These are phyloP conservation scores for Candida wancherniae DNA, from an alignment of 805 yeast genomes.

Conservation along the genomic window DNA sequence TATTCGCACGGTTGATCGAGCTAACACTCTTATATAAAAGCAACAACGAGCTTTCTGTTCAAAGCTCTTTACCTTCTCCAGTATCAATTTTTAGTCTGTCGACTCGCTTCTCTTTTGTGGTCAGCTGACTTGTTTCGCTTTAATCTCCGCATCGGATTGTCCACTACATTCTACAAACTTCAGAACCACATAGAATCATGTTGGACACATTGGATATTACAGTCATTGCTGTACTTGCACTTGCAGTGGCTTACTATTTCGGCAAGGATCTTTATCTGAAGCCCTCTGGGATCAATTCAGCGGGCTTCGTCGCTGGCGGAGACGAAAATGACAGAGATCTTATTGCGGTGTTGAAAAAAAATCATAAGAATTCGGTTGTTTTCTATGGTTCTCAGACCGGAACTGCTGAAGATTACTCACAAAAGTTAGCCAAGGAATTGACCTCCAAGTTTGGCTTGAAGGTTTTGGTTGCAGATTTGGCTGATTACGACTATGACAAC, in stretches of 20 bases:
- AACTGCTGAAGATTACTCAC: slow-evolving; percentile 95
- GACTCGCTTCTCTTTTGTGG: neutral
- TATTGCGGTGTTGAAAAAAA: slow-evolving; percentile 50
- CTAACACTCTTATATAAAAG: too few relatives aligned
- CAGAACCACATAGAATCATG: slow-evolving; percentile 44
- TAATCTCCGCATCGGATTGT: slow-evolving; percentile 17
- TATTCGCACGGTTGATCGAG: too few relatives aligned
- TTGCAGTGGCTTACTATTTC: slow-evolving; percentile 64
- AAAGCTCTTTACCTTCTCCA: neutral
- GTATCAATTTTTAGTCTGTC: neutral
- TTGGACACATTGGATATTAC: slow-evolving; percentile 69
- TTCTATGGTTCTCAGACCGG: slow-evolving; percentile 97
- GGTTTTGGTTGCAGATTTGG: slow-evolving; percentile 82
- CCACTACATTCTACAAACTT: neutral
- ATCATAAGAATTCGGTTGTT: slow-evolving; percentile 71
- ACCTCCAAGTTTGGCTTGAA: slow-evolving; percentile 74
- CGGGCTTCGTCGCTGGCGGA: slow-evolving; percentile 28
- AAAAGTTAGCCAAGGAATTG: slow-evolving; percentile 84
- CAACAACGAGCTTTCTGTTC: too few relatives aligned
- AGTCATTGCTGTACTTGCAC: slow-evolving; percentile 59
- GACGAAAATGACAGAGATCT: slow-evolving; percentile 48
- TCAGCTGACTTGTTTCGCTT: neutral
- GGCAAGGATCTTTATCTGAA: slow-evolving; percentile 51
- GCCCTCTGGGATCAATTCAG: slow-evolving; percentile 30
- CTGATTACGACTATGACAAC: slow-evolving; percentile 80